Evolutionary conservation across 768 basidiomycete species (phyloP), one percentile per base, ranked within the genome.

Genomic region (Hortiboletus campestris): DNA sequence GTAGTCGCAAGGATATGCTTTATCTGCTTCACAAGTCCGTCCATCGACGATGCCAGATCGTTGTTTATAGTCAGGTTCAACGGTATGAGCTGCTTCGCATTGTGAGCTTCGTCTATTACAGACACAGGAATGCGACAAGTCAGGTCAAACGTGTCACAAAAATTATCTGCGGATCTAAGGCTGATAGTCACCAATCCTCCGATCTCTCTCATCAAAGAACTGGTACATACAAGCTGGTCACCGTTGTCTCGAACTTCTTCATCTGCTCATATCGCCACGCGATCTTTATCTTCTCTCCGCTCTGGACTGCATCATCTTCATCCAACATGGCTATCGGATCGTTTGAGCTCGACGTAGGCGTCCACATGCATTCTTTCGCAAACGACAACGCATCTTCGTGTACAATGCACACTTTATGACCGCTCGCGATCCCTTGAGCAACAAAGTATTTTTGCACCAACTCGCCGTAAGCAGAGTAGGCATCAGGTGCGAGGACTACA

Each of bases 231-330:
- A 74, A 72, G 59, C 73, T 73, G 43, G 76, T 67, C 20, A 94
- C 85, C 3, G 91, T 93, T 5, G 94, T 97, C 74, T 91, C 84
- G 70, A 97, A 96, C 72, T 80, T 86, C 74, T 88, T 91, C 90
- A 98, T 90, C 54, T 86, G 81, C 65, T 93, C 92, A 72, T 99
- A 99, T 67, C 97, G 82, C 91, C 97, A 99, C 31, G 97, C 97
- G 63, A 99, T 98, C 75, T 90, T 96, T 60, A 95, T 89, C 63
- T 84, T 85, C 28, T 83, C 78, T 40, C 75, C 80, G 35, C 63
- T 67, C 60, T 77, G 78, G 13, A 67, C 66, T n/a, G 59, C 60
- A 34, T 61, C 64, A 31, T 55, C 64, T 35, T 76, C 74, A 40
- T 79, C 78, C 29, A 48, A 48, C 11, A 54, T 22, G 14, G 63